Evolutionary conservation across 768 basidiomycete species (phyloP).

Genomic region (Leccinum rimulosum): DNA sequence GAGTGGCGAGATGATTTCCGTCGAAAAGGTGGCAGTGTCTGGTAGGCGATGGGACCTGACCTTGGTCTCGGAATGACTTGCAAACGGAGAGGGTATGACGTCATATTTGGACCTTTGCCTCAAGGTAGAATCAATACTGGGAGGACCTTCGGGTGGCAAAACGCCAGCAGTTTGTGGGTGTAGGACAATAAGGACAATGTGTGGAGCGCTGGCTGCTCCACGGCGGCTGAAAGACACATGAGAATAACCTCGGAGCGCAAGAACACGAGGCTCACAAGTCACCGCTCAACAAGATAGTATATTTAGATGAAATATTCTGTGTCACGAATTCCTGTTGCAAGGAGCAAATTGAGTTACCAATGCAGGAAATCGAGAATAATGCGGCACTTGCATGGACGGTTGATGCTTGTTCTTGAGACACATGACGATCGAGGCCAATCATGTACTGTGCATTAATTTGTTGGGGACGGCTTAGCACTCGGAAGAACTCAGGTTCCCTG

Average conservation of each 20-base stretch:
- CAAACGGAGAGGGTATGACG: conserved; percentile 18
- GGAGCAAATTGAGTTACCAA: background rate
- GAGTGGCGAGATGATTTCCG: conserved; percentile 42
- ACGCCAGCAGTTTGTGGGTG: conserved; percentile 13
- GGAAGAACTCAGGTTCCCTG: conserved; percentile 34
- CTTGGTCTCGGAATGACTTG: conserved; percentile 10
- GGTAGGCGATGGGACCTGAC: conserved; percentile 3
- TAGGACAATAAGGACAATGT: conserved; percentile 15
- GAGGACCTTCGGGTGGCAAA: conserved; percentile 18
- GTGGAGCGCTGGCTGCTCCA: conserved; percentile 23
- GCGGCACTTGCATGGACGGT: conserved; percentile 42
- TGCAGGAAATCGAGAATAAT: background rate
- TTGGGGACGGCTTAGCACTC: conserved; percentile 39
- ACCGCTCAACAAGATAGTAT: conserved; percentile 50
- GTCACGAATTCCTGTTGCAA: conserved; percentile 46
- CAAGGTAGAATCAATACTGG: conserved; percentile 14
- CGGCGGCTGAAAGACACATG: conserved; percentile 43
- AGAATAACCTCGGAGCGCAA: background rate
- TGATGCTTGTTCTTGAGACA: conserved; percentile 43
- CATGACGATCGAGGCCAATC: conserved; percentile 35
- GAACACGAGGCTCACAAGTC: conserved; percentile 52
- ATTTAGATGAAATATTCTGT: conserved; percentile 44
- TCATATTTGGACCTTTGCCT: conserved; percentile 7
- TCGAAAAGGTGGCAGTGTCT: conserved; percentile 30
- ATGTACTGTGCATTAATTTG: conserved; percentile 40